These are phyloP conservation scores for Dendrocalamus latiflorus DNA, from an alignment of 202 grass and related monocot species.

Conservation along the genomic window DNA sequence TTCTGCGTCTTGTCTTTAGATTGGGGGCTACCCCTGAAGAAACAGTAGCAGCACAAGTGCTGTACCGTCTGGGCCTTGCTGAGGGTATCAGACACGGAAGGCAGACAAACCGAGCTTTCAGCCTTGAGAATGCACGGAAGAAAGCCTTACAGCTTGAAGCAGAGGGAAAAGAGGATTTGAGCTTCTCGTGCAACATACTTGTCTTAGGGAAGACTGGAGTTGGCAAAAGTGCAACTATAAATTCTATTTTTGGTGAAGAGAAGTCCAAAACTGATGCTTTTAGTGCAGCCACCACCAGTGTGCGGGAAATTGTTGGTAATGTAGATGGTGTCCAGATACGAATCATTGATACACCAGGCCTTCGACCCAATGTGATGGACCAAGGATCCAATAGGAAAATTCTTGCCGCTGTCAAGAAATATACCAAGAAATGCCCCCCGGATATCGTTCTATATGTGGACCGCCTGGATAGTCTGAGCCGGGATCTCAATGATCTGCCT, in stretches of 20 bases:
- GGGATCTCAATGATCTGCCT: constrained; percentile 86
- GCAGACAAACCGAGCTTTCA: constrained; percentile 45
- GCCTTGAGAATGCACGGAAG: constrained; percentile 54
- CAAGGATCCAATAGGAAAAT: constrained; percentile 80
- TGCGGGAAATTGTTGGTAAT: constrained; percentile 54
- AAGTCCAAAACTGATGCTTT: constrained; percentile 76
- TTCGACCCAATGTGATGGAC: constrained; percentile 66
- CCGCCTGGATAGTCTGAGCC: constrained; percentile 63
- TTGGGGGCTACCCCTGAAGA: constrained; percentile 70
- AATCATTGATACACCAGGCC: constrained; percentile 85
- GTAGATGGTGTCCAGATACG: constrained; percentile 89
- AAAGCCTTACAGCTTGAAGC: constrained; percentile 77
- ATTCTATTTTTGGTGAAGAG: constrained; percentile 91
- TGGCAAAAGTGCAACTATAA: constrained; percentile 93
- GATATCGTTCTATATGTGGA: constrained; percentile 95
- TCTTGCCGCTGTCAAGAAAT: constrained; percentile 66
- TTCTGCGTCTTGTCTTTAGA: constrained; percentile 73
- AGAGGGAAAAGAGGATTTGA: constrained; percentile 56
- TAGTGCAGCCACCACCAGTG: constrained; percentile 48
- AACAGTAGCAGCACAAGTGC: constrained; percentile 63
- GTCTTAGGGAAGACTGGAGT: constrained; percentile 89
- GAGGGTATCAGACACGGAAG: constrained; percentile 72
- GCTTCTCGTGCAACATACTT: constrained; percentile 87
- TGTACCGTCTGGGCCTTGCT: constrained; percentile 74
- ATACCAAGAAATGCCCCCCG: constrained; percentile 77